Evolutionary conservation across 1,139 yeast genomes (phyloP), one percentile per base, ranked within the genome.

Genomic region (Candida tropicalis): DNA sequence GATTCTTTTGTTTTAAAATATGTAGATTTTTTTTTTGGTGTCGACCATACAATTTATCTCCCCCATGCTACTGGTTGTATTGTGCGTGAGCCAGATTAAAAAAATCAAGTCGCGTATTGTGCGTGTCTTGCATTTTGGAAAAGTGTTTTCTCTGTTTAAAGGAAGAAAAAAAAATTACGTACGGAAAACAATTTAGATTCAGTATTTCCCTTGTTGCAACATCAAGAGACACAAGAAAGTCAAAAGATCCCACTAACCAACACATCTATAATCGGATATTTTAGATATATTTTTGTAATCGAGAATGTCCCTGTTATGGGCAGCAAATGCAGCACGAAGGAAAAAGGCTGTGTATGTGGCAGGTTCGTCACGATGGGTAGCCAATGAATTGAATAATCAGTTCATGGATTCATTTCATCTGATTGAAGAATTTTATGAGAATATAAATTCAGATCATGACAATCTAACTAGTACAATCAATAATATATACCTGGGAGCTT

Each of bases 331-430:
- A 31, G 60, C 70, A 40, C 58, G 57, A 49, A 50, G 42, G 39
- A 60, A 57, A 46, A 52, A 53, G 25, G 50, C 52, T 29, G 65
- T 57, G 35, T 53, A 57, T n/a, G 68, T 66, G 3, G 73, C 75
- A 1, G 75, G 75, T 2, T 60, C 73, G 3, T 67, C 74, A 7
- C 60, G 57, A 48, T 70, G 73, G 73, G 62, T 70, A 8, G 66
- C 72, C 10, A 58, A 57, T 32, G 70, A 66, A 46, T 49, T 69
- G 36, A 55, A 59, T 38, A 56, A 55, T 33, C 64, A 63, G 50
- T 63, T 65, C 46, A 53, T 58, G 25, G 56, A 54, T 20, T 70
- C 66, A 15, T 53, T 64, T n/a, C 49, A 57, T 3, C 55, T 54
- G 40, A 53, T 59, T 32, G 63, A 58, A 39, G 44, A 46, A 26